phyloP scores from a whole-genome alignment of 2,329 filamentous ascomycete genomes.

The Colletotrichum plurivorum region DNA sequence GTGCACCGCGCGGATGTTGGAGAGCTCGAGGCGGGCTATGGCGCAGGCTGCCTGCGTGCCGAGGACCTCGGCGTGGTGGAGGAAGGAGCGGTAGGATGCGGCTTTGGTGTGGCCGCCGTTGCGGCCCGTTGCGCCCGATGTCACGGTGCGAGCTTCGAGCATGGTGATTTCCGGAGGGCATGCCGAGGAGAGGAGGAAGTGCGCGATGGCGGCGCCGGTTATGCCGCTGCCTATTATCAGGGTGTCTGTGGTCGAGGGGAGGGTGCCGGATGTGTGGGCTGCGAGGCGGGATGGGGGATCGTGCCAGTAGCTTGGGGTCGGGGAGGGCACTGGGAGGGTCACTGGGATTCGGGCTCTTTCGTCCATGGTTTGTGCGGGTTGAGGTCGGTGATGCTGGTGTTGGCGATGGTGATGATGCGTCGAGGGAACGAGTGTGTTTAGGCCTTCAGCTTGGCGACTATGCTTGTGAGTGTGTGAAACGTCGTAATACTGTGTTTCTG shows the following conservation, averaged over 20 bases:
- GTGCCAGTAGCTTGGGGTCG: constrained; percentile 63
- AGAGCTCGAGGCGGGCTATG: constrained; percentile 66
- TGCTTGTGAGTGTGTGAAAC: background rate
- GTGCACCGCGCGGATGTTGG: constrained; percentile 69
- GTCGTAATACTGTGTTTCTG: too few relatives aligned
- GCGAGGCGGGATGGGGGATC: constrained; percentile 55
- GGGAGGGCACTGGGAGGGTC: constrained; percentile 54
- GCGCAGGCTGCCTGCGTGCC: constrained; percentile 64
- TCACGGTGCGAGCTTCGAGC: constrained; percentile 64
- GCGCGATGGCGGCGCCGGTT: constrained; percentile 59
- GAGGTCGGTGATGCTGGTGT: background rate
- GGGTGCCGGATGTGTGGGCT: constrained; percentile 36
- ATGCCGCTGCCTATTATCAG: constrained; percentile 71
- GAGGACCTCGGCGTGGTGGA: constrained; percentile 58
- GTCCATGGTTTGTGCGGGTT: constrained; percentile 22
- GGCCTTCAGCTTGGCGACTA: background rate
- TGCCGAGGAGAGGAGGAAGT: constrained; percentile 41
- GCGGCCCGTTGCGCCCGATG: constrained; percentile 67
- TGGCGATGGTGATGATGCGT: background rate
- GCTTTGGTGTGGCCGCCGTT: constrained; percentile 68
- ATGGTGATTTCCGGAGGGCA: constrained; percentile 54
- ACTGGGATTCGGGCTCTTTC: constrained; percentile 29
- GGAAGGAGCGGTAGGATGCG: constrained; percentile 64
- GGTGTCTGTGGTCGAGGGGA: constrained; percentile 60
- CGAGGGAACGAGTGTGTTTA: background rate